phyloP scores from a whole-genome alignment of 257 asterid genomes.

The Gynochthodes officinalis region DNA sequence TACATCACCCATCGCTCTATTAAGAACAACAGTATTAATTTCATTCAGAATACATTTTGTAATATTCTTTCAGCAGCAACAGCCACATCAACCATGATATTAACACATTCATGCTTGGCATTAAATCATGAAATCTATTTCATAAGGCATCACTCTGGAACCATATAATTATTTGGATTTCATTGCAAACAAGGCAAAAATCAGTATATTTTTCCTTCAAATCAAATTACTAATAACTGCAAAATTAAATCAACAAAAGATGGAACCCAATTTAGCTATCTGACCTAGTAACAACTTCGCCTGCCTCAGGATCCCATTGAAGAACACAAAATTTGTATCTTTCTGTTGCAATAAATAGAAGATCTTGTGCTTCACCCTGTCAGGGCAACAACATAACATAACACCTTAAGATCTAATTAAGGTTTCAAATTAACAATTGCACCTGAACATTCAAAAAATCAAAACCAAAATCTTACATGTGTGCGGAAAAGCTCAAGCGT shows the following conservation, averaged over 20 bases:
- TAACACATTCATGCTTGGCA: background rate
- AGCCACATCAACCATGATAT: background rate
- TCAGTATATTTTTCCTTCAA: background rate
- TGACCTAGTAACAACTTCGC: conserved; percentile 79
- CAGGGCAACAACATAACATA: background rate
- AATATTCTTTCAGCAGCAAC: background rate
- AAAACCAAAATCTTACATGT: conserved; percentile 61
- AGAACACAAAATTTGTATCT: conserved; percentile 88
- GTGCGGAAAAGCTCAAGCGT: conserved; percentile 98
- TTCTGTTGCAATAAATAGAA: conserved; percentile 83
- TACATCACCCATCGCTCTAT: conserved; percentile 95
- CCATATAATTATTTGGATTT: background rate
- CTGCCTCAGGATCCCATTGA: conserved; percentile 83
- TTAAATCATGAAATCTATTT: background rate
- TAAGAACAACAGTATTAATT: conserved; percentile 6
- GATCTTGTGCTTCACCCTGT: conserved; percentile 96
- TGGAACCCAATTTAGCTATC: conserved; percentile 8
- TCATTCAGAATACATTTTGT: background rate
- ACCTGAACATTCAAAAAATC: conserved; percentile 12
- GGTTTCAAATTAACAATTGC: conserved; percentile 2
- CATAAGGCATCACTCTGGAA: background rate
- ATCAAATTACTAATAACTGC: background rate
- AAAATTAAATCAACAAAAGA: background rate
- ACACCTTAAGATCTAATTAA: conserved; percentile 6
- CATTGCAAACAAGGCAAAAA: background rate